phyloP scores from a whole-genome alignment of 768 basidiomycete genomes.

The Leccinum rimulosum region DNA sequence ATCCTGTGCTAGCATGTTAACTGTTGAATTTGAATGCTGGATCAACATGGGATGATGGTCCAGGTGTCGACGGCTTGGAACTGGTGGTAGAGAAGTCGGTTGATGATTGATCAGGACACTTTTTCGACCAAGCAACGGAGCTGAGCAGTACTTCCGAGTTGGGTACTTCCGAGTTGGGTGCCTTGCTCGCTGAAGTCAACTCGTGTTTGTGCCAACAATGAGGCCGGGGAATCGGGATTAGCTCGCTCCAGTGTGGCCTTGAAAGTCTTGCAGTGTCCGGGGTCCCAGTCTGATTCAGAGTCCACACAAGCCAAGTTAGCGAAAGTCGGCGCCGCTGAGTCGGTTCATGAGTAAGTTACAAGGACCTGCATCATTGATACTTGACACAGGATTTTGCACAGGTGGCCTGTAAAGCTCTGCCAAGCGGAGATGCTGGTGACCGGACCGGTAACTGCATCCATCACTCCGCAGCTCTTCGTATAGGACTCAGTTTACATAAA shows the following conservation, averaged over 20 bases:
- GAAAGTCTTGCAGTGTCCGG: slow-evolving; percentile 18
- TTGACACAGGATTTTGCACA: neutral
- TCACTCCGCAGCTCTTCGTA: too few species aligned
- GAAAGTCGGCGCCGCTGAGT: too few species aligned
- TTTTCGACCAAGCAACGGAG: neutral
- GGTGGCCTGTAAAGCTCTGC: neutral
- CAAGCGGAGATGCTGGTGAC: neutral
- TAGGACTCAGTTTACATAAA: too few species aligned
- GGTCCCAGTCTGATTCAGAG: slow-evolving; percentile 13
- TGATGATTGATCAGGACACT: neutral
- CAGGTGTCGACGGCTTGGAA: slow-evolving; percentile 4
- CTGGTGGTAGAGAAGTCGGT: neutral
- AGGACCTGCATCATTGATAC: neutral
- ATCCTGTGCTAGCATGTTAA: slow-evolving; percentile 44
- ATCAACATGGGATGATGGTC: slow-evolving; percentile 10
- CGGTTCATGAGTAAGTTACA: too few species aligned
- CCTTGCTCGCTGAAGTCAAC: neutral
- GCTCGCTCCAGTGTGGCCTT: neutral
- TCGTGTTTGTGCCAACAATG: slow-evolving; percentile 7
- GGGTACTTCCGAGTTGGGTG: neutral
- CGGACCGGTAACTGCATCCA: too few species aligned
- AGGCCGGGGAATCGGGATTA: neutral
- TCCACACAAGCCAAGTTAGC: too few species aligned
- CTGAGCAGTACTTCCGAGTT: neutral
- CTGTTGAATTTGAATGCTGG: slow-evolving; percentile 15